These are phyloP conservation scores for Mrakia frigida DNA, from an alignment of 768 basidiomycete genomes.

Conservation along the genomic window DNA sequence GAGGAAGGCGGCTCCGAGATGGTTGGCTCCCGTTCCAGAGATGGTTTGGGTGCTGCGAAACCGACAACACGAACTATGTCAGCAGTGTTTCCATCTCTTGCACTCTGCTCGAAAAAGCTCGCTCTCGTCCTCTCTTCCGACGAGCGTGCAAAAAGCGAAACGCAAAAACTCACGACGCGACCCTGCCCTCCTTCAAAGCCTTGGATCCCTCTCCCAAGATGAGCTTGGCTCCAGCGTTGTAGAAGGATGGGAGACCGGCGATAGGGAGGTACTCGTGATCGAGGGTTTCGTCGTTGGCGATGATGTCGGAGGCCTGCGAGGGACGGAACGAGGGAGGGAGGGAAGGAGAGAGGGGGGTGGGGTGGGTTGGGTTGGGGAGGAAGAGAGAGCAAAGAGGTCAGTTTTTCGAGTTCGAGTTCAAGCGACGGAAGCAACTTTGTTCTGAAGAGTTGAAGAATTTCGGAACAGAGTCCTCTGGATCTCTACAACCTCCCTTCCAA, in stretches of 20 bases:
- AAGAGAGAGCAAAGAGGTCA: no score
- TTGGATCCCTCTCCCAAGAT: constrained; percentile 69
- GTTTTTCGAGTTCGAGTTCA: no score
- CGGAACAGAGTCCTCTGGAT: no score
- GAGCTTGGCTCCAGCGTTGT: constrained; percentile 70
- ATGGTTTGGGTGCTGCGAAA: constrained; percentile 70
- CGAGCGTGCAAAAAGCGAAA: not conserved
- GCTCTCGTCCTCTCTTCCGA: no score
- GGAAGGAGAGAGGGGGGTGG: no score
- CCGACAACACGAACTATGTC: constrained; percentile 35
- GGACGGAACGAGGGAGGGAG: not conserved
- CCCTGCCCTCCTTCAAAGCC: constrained; percentile 65
- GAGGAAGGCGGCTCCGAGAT: constrained; percentile 82
- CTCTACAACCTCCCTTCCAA: no score
- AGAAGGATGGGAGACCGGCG: constrained; percentile 78
- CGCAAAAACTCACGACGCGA: constrained; percentile 48
- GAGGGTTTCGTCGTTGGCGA: constrained; percentile 49
- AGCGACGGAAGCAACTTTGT: no score
- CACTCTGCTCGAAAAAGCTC: no score
- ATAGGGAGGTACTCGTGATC: constrained; percentile 94
- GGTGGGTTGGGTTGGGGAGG: no score
- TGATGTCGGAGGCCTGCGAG: constrained; percentile 26
- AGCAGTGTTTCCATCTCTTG: no score
- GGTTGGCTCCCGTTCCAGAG: constrained; percentile 93
- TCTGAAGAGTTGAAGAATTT: no score